A percentile compares a stretch with the other conserved stretches of the same genome.
Evolutionary conservation across 176 grass and related monocot species (phyloP).

Genomic region (Pharus latifolius): DNA sequence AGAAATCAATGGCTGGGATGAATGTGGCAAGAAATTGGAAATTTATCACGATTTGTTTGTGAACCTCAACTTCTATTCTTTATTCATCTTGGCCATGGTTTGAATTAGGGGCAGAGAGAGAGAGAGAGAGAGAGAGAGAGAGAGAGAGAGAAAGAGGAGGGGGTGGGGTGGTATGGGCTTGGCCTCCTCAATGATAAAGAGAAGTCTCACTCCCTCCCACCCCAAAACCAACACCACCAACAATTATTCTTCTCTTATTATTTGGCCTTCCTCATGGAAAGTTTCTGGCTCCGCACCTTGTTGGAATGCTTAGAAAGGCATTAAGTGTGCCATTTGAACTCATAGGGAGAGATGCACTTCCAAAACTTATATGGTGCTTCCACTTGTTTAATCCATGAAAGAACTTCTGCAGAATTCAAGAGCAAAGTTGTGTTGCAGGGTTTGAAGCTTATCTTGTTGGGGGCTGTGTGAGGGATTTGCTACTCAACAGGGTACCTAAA

Average conservation of each 20-base stretch:
- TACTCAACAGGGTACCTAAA: conserved; percentile 72
- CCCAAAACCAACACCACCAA: no score
- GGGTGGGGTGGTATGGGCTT: no score
- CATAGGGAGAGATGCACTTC: not conserved
- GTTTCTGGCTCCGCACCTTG: no score
- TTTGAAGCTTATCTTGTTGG: conserved; percentile 89
- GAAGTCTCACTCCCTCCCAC: no score
- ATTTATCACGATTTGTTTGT: not conserved
- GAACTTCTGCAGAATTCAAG: conserved; percentile 10
- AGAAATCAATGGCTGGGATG: no score
- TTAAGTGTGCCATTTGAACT: not conserved
- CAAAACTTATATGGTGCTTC: not conserved
- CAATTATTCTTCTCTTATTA: no score
- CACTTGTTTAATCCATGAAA: not conserved
- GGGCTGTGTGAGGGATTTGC: conserved; percentile 87
- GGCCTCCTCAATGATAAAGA: no score
- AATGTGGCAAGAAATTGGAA: no score
- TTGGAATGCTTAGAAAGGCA: not conserved
- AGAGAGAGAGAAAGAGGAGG: no score
- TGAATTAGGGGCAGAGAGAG: no score
- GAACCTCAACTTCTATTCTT: not conserved
- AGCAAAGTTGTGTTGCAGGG: conserved; percentile 28
- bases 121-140: no score
- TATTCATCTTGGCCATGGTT: no score
- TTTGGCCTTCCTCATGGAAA: not conserved